phyloP scores from a whole-genome alignment of 164 flowering plant species.

The Macadamia integrifolia region DNA sequence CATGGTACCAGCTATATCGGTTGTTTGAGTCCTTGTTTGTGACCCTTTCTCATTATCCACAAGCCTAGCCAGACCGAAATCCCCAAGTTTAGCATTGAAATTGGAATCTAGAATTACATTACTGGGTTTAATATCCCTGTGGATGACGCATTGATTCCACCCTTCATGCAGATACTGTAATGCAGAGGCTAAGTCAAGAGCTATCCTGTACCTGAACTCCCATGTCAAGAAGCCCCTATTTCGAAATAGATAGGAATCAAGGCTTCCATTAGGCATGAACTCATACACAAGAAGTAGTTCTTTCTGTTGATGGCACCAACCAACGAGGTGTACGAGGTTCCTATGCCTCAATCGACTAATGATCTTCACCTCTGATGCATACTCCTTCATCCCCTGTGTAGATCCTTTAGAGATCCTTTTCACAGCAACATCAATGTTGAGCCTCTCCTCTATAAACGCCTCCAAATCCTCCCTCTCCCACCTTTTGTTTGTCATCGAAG shows the following conservation, averaged over 20 bases:
- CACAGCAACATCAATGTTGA: constrained; percentile 14
- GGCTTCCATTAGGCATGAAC: constrained; percentile 50
- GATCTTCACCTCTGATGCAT: constrained; percentile 20
- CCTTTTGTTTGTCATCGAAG: constrained; percentile 24
- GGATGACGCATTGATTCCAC: constrained; percentile 51
- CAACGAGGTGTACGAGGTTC: constrained; percentile 43
- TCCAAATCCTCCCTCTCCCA: constrained; percentile 2
- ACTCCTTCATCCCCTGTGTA: constrained; percentile 25
- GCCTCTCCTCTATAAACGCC: constrained; percentile 8
- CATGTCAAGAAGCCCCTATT: constrained; percentile 20
- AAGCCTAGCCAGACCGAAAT: constrained; percentile 31
- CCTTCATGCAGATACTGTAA: constrained; percentile 50
- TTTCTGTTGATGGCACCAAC: constrained; percentile 44
- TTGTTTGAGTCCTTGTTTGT: constrained; percentile 17
- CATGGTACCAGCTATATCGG: constrained; percentile 24
- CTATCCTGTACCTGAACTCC: constrained; percentile 27
- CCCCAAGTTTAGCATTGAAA: constrained; percentile 37
- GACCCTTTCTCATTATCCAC: constrained; percentile 31
- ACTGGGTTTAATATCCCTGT: constrained; percentile 40
- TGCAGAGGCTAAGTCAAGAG: constrained; percentile 33
- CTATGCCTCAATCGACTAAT: constrained; percentile 29
- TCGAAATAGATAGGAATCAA: constrained; percentile 34
- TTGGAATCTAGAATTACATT: constrained; percentile 10
- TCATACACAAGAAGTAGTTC: constrained; percentile 48
- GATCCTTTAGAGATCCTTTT: constrained; percentile 23